Evolutionary conservation across 169 alveolate species (phyloP).

Genomic region (Plasmodium fragile): DNA sequence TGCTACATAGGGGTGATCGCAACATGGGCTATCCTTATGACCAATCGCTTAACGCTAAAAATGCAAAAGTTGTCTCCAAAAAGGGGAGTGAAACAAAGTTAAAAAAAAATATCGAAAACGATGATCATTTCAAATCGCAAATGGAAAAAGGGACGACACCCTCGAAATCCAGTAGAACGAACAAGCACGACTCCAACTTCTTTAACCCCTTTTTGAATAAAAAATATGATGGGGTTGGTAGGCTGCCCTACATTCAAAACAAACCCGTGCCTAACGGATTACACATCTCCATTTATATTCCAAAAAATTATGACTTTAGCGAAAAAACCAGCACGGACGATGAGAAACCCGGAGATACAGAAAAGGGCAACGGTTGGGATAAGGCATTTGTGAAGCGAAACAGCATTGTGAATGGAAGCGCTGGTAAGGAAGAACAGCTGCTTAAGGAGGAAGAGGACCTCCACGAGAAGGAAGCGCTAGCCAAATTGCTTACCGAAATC

Average conservation of each 20-base stretch:
- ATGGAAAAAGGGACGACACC: background rate
- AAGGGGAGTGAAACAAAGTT: background rate
- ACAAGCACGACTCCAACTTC: constrained; percentile 28
- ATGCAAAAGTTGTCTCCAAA: background rate
- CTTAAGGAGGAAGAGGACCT: constrained; percentile 14
- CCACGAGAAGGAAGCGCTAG: constrained; percentile 46
- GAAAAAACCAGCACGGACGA: background rate
- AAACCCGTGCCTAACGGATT: constrained; percentile 67
- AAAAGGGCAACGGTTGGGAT: background rate
- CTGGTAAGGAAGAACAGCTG: background rate
- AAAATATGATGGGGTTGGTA: constrained; percentile 72
- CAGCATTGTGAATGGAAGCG: background rate
- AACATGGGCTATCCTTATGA: background rate
- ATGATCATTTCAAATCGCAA: background rate
- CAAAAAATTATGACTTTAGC: constrained; percentile 32
- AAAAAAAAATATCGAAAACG: constrained; percentile 5
- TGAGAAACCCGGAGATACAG: background rate
- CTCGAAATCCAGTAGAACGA: background rate
- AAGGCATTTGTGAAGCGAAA: background rate
- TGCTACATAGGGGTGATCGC: background rate
- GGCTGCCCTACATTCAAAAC: constrained; percentile 66
- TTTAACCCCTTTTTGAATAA: constrained; percentile 68
- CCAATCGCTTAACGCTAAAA: background rate
- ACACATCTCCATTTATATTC: constrained; percentile 53
- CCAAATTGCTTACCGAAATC: constrained; percentile 60